A percentile compares a stretch with the other conserved stretches of the same genome.
Evolutionary conservation across 169 alveolate genomes (phyloP).

Genomic region (Plasmodium malariae): DNA sequence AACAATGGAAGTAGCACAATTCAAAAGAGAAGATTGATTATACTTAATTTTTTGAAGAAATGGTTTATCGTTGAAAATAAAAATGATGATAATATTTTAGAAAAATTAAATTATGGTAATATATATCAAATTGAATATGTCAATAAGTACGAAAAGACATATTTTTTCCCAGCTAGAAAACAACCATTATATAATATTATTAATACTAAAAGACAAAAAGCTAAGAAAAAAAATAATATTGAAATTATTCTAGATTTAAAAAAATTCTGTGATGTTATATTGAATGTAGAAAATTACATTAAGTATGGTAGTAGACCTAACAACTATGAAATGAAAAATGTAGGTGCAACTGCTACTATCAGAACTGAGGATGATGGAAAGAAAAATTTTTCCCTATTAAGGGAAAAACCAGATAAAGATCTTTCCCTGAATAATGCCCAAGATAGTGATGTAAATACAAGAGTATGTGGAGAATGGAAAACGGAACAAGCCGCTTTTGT

Average conservation of each 20-base stretch:
- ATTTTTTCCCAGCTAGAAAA: slow-evolving; percentile 75
- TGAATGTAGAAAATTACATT: slow-evolving; percentile 50
- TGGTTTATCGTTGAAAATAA: slow-evolving; percentile 53
- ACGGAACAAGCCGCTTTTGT: neutral
- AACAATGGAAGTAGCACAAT: neutral
- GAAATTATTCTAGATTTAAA: slow-evolving; percentile 50
- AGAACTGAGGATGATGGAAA: slow-evolving; percentile 23
- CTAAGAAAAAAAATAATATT: slow-evolving; percentile 33
- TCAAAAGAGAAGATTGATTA: neutral
- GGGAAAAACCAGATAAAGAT: neutral
- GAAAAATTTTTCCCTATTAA: neutral
- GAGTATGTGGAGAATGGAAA: neutral
- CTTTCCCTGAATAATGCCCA: neutral
- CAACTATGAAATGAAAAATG: slow-evolving; percentile 26
- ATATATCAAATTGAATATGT: slow-evolving; percentile 37
- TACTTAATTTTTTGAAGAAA: slow-evolving; percentile 21
- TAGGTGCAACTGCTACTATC: neutral
- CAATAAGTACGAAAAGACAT: slow-evolving; percentile 42
- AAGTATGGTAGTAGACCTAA: slow-evolving; percentile 73
- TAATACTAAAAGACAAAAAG: slow-evolving; percentile 47
- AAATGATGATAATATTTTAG: slow-evolving; percentile 10
- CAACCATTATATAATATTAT: slow-evolving; percentile 65
- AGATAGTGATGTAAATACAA: neutral
- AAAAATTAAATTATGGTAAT: slow-evolving; percentile 38
- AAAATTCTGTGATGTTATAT: slow-evolving; percentile 29